Evolutionary conservation across 2,329 filamentous ascomycete genomes (phyloP).

Genomic region (Fusarium sp.): DNA sequence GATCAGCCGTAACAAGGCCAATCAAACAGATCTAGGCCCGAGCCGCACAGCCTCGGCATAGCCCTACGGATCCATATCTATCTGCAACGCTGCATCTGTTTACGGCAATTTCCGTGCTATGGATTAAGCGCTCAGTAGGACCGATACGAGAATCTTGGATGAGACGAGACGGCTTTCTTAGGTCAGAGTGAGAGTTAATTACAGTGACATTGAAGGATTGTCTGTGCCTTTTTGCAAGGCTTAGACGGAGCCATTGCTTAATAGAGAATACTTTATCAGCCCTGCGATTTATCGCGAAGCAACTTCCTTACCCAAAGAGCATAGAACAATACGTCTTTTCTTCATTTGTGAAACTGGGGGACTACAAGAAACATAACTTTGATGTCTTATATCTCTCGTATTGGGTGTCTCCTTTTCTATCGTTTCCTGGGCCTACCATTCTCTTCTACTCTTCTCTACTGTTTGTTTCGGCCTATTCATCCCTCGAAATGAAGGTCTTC

Average conservation of each 20-base stretch:
- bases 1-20: not conserved
- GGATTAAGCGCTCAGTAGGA: not conserved
- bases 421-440: not conserved
- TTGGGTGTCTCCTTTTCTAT: not conserved
- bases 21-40: not conserved
- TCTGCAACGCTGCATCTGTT: not conserved
- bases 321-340: not conserved
- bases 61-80: not conserved
- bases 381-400: not conserved
- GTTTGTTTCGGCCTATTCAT: no score
- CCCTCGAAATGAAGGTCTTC: not conserved
- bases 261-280: not conserved
- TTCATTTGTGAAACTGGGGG: not conserved
- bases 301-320: fast-evolving
- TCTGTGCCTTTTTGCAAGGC: not conserved
- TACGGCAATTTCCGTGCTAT: not conserved
- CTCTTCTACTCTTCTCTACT: not conserved
- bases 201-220: not conserved
- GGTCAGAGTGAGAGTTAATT: not conserved
- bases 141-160: not conserved
- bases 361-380: not conserved
- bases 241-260: not conserved
- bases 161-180: not conserved
- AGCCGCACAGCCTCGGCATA: not conserved
- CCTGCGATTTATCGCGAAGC: fast-evolving